These are phyloP conservation scores for Lantana camara DNA, from an alignment of 257 asterid genomes.

Conservation along the genomic window DNA sequence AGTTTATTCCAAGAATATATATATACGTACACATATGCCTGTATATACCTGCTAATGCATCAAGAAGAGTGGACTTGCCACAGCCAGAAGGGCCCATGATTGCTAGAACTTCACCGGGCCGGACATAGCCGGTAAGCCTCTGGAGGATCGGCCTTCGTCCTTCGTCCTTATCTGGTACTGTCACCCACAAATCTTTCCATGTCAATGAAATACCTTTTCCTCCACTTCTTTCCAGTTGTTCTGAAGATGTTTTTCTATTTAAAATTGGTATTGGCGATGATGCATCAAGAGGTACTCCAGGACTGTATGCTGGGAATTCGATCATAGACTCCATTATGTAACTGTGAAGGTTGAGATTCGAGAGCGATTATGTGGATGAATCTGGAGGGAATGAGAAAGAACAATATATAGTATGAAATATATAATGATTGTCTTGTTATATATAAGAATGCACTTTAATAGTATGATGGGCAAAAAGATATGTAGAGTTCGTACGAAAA, in stretches of 20 bases:
- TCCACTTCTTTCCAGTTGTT: no score
- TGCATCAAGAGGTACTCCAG: slow-evolving; percentile 29
- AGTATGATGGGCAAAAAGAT: no score
- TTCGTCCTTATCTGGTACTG: slow-evolving; percentile 38
- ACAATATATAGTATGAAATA: no score
- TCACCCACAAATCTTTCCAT: slow-evolving; percentile 58
- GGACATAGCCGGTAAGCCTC: slow-evolving; percentile 42
- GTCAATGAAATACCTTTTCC: slow-evolving; percentile 36
- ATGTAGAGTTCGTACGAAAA: no score
- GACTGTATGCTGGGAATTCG: slow-evolving; percentile 27
- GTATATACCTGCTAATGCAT: slow-evolving; percentile 46
- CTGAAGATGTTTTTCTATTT: neutral
- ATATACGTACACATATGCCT: no score
- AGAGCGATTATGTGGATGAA: neutral
- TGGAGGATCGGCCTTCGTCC: slow-evolving; percentile 34
- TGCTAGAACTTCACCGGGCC: slow-evolving; percentile 38
- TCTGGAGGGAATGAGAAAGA: neutral
- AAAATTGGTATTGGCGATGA: slow-evolving; percentile 32
- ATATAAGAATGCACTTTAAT: no score
- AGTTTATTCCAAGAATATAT: no score
- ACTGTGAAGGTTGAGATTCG: no score
- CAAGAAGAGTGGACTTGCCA: slow-evolving; percentile 49
- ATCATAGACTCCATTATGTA: slow-evolving; percentile 12
- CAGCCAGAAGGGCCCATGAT: slow-evolving; percentile 51
- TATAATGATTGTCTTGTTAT: no score